Conservation (phyloP, 2,329 filamentous ascomycete genomes). For the Trichoderma pleuroti region DNA sequence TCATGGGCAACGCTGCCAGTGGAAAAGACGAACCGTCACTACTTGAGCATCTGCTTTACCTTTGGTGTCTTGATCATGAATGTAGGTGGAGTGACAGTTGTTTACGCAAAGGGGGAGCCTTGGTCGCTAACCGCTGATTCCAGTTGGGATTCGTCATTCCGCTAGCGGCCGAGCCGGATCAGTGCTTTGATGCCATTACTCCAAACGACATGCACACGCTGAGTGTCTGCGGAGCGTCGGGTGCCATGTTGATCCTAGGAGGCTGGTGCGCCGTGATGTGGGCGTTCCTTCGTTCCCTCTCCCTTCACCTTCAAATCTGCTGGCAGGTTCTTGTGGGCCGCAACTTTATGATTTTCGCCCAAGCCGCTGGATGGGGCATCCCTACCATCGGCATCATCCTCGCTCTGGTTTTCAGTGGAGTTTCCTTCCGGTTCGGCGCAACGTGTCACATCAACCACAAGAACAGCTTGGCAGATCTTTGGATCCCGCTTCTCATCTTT, state of each 20-base stretch:
- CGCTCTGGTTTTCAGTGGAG: conserved; percentile 79
- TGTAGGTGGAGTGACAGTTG: conserved; percentile 48
- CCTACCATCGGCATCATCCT: conserved; percentile 71
- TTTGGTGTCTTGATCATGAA: conserved; percentile 74
- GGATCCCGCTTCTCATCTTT: conserved; percentile 83
- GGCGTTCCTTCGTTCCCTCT: conserved; percentile 85
- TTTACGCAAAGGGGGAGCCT: background rate
- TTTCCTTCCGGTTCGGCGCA: conserved; percentile 88
- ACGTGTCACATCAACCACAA: conserved; percentile 93
- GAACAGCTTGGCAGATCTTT: conserved; percentile 79
- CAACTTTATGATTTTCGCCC: conserved; percentile 83
- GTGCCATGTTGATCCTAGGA: conserved; percentile 79
- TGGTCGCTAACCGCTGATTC: conserved; percentile 24
- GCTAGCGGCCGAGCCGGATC: conserved; percentile 69
- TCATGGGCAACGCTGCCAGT: conserved; percentile 79
- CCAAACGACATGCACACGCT: conserved; percentile 87
- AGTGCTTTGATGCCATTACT: conserved; percentile 88
- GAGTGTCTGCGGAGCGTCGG: conserved; percentile 80
- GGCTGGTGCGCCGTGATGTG: conserved; percentile 83
- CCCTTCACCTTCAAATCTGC: conserved; percentile 94
- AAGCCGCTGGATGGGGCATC: conserved; percentile 79
- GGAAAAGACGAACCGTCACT: conserved; percentile 88
- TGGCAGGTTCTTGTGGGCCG: conserved; percentile 90
- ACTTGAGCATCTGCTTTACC: conserved; percentile 84
- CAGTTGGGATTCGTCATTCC: conserved; percentile 90